A percentile compares a stretch with the other conserved stretches of the same genome.
phyloP scores from a whole-genome alignment of 176 grass and related monocot species.

The Leersia perrieri region DNA sequence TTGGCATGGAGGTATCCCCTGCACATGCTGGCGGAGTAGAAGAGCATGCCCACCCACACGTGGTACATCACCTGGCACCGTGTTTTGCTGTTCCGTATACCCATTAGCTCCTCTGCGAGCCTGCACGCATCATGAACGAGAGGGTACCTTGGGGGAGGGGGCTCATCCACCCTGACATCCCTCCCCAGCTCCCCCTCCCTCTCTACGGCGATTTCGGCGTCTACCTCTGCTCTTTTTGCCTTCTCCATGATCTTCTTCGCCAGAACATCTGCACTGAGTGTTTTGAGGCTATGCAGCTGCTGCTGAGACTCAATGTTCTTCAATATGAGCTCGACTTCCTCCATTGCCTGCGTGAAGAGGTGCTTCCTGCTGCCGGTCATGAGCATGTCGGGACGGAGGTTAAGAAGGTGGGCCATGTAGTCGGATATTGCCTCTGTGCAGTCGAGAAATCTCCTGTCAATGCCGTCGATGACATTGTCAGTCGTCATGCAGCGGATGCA shows the following conservation, averaged over 20 bases:
- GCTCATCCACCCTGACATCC: too few species aligned
- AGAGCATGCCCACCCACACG: slow-evolving; percentile 7
- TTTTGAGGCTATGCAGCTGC: too few species aligned
- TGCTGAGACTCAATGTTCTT: too few species aligned
- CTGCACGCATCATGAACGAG: neutral
- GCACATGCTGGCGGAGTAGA: slow-evolving; percentile 11
- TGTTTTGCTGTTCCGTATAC: fast-evolving
- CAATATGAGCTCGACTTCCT: fast-evolving
- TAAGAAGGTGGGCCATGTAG: neutral
- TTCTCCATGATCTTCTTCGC: neutral
- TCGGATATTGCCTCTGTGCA: neutral
- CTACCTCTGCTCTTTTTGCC: too few species aligned
- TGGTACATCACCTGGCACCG: neutral
- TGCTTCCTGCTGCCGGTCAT: neutral
- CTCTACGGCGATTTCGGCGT: too few species aligned
- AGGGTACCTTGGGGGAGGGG: too few species aligned
- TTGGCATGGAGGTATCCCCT: neutral
- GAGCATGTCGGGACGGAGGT: neutral
- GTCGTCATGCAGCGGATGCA: neutral
- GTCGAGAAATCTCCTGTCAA: too few species aligned
- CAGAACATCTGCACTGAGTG: too few species aligned
- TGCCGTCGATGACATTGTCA: too few species aligned
- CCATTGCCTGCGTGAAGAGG: neutral
- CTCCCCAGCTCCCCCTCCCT: too few species aligned
- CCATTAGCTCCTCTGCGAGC: neutral